These are phyloP conservation scores for Penicillium sp. DNA, from an alignment of 2,329 filamentous ascomycete species.

Conservation along the genomic window DNA sequence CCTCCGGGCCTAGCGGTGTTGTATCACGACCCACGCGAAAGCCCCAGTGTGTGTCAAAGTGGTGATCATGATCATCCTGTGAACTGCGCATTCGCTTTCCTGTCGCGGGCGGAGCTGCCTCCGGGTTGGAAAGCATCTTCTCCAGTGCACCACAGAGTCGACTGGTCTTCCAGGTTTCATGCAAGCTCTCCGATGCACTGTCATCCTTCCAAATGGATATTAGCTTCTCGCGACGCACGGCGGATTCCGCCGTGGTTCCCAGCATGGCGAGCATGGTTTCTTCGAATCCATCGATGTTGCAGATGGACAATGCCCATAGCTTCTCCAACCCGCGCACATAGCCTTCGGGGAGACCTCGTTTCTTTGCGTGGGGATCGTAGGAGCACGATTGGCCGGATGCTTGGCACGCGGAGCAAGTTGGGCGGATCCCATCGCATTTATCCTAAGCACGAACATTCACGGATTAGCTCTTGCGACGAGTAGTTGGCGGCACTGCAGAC, in stretches of 20 bases:
- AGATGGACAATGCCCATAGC: slow-evolving; percentile 42
- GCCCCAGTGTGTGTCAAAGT: slow-evolving; percentile 25
- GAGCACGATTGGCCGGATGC: slow-evolving; percentile 38
- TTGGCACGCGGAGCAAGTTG: slow-evolving; percentile 41
- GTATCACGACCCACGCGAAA: slow-evolving; percentile 29
- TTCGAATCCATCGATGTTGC: slow-evolving; percentile 43
- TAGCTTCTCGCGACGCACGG: slow-evolving; percentile 29
- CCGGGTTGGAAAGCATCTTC: slow-evolving; percentile 36
- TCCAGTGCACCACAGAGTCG: slow-evolving; percentile 38
- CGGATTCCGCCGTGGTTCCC: slow-evolving; percentile 32
- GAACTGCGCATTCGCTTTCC: slow-evolving; percentile 35
- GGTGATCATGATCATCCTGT: slow-evolving; percentile 17
- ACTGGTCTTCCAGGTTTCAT: slow-evolving; percentile 43
- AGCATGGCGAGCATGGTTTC: slow-evolving; percentile 38
- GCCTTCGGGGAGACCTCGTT: slow-evolving; percentile 43
- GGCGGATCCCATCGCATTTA: slow-evolving; percentile 43
- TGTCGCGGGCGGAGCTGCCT: slow-evolving; percentile 17
- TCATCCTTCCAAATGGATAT: slow-evolving; percentile 40
- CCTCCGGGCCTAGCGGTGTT: slow-evolving; percentile 25
- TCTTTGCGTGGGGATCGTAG: slow-evolving; percentile 43
- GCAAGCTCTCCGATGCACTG: slow-evolving; percentile 38
- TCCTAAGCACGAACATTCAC: slow-evolving; percentile 30
- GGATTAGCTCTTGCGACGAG: slow-evolving; percentile 2
- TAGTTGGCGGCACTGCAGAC: slow-evolving; percentile 1
- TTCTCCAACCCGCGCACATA: slow-evolving; percentile 46